phyloP scores from a whole-genome alignment of 2,329 filamentous ascomycete species.

The Atkinsonella hypoxylon region DNA sequence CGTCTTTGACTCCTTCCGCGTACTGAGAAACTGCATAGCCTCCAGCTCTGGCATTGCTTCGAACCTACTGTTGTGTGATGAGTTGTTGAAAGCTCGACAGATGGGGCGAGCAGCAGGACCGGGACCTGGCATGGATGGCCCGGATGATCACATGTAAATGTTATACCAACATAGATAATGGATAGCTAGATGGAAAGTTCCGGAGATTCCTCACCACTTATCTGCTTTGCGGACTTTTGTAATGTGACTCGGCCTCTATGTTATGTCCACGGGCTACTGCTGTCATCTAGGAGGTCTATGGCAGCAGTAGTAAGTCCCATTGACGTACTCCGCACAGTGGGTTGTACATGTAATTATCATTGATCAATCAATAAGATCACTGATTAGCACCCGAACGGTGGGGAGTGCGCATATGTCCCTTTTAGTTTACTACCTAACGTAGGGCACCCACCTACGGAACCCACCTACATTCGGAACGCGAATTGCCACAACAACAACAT shows the following conservation, averaged over 20 bases:
- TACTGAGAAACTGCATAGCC: constrained; percentile 84
- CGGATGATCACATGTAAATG: constrained; percentile 38
- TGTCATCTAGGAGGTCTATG: too few relatives aligned
- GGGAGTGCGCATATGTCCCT: too few relatives aligned
- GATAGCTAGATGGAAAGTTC: constrained; percentile 15
- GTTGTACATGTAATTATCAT: too few relatives aligned
- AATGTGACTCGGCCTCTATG: not conserved
- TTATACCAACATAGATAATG: constrained; percentile 13
- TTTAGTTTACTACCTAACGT: too few relatives aligned
- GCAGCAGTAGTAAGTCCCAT: too few relatives aligned
- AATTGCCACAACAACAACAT: too few relatives aligned
- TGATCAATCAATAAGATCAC: too few relatives aligned
- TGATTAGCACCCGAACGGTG: too few relatives aligned
- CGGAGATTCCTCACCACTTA: constrained; percentile 11
- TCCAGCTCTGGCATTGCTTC: constrained; percentile 92
- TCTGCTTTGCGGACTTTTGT: not conserved
- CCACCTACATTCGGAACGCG: too few relatives aligned
- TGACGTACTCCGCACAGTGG: too few relatives aligned
- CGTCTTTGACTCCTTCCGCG: constrained; percentile 92
- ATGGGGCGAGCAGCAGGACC: constrained; percentile 62
- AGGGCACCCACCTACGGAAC: too few relatives aligned
- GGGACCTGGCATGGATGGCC: constrained; percentile 52
- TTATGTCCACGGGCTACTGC: too few relatives aligned
- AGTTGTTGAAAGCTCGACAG: constrained; percentile 93
- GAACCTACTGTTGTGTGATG: constrained; percentile 89